Evolutionary conservation across 305 asterid species (phyloP), one percentile per base, ranked within the genome.

Genomic region (Fraxinus ornus): DNA sequence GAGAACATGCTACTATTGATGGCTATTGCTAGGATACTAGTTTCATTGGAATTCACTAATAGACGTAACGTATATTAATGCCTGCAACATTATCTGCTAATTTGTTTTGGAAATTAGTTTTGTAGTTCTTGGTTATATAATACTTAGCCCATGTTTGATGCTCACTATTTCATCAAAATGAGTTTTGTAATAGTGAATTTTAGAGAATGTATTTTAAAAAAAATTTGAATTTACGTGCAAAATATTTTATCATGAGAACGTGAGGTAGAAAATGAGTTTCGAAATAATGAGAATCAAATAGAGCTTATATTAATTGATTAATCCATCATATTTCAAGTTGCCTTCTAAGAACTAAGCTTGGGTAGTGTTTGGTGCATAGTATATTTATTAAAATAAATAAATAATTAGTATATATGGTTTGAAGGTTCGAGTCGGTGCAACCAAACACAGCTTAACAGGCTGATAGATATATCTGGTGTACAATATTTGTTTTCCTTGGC

Each of bases 401-500:
- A 41, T 41, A 41, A 36, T 36, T 36, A 36, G 10, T 41, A 10
- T 10, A 5, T 9, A 2, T 15, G 10, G 10, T 37, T 79, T 28
- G 73, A 19, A 60, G 70, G 22, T 60, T 60, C 70, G 13, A 21
- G 30, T 21, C 4, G 70, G 4, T 60, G 30, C 4, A 21, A 52
- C 24, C 30, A 21, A 19, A 60, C 70, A 60, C 70, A 60, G 4
- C 13, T 7, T 21, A 15, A 60, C 41, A 41, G 17, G 52, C 49
- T 10, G 52, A 17, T 21, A 68, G 75, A 36, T 68, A 28, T 68
- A 4, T 36, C 2, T 28, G 52, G 71, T 19, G 77, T n/a, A 77
- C 70, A 79, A 71, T 41, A 22, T 55, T 44, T 73, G 83, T 81
- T 81, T 90, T 82, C 84, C 90, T 84, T 88, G 88, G 88, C 90